Percentiles rank a stretch among this genome's conserved stretches.
phyloP scores from a whole-genome alignment of 805 yeast genomes.

The Yueomyces sinensis region DNA sequence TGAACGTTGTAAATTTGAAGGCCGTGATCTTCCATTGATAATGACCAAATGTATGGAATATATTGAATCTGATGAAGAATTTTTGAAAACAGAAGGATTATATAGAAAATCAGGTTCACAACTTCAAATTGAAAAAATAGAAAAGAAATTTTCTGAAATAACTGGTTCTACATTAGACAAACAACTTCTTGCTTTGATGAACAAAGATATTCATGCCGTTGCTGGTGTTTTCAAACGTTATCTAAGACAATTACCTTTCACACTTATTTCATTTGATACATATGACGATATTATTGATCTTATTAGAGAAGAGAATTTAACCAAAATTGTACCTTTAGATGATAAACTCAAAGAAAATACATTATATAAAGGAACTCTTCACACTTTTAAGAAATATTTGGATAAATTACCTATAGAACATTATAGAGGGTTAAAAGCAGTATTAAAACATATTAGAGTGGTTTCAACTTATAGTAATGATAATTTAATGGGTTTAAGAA shows the following conservation, averaged over 20 bases:
- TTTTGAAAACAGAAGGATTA: conserved; percentile 64
- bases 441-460: conserved; percentile 51
- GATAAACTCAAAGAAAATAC: conserved; percentile 1
- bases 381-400: conserved; percentile 34
- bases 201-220: conserved; percentile 72
- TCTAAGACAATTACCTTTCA: conserved; percentile 71
- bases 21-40: conserved; percentile 51
- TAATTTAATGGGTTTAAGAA: conserved; percentile 75
- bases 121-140: conserved; percentile 28
- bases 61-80: conserved; percentile 57
- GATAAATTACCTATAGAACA: conserved; percentile 55
- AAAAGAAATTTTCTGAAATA: conserved; percentile 14
- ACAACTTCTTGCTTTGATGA: conserved; percentile 25
- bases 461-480: conserved; percentile 39
- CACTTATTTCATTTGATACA: conserved; percentile 56
- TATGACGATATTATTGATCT: conserved; percentile 58
- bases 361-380: conserved; percentile 13
- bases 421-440: conserved; percentile 19
- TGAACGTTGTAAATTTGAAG: conserved; percentile 49
- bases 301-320: conserved; percentile 22
- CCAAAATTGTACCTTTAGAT: conserved; percentile 9
- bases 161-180: conserved; percentile 19
- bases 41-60: conserved; percentile 59
- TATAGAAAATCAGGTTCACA: conserved; percentile 83
- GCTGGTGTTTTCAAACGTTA: conserved; percentile 82